Evolutionary conservation across 768 basidiomycete species (phyloP), one percentile per base, ranked within the genome.

Genomic region (Pulveroboletus sp.): DNA sequence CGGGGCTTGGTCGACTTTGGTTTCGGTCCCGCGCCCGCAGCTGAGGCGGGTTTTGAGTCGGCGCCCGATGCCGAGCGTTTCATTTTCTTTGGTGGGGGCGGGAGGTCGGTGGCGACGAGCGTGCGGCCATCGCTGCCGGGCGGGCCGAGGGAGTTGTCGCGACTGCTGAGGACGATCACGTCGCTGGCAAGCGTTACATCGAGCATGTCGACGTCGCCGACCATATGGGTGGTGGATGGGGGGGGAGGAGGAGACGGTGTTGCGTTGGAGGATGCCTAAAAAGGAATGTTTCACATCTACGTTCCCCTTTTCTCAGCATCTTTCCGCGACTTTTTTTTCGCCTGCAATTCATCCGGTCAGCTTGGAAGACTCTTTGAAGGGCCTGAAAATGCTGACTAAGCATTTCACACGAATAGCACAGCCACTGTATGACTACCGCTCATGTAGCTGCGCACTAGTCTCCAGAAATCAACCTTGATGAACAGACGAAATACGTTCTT

Each of bases 1-100:
- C 69, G 71, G 40, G 69, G 68, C 43, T 73, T 76, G 40, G 74
- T 63, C 8, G 77, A 76, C 62, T 78, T 82, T 50, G 82, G 78
- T 60, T 83, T 82, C 23, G 72, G 66, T 49, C 64, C 64, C 49
- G 65, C 42, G 52, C 53, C 65, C 57, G 61, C 61, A 62, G 65
- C 35, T 24, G 66, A 69, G 31, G 50, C 50, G 19, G 66, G 62
- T 33, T 64, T 67, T 39, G 60, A 61, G 46, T 37, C 57, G 37
- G 56, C 43, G 33, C 36, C 53, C 10, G 65, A 59, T 32, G 60
- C 53, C 33, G 67, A 69, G 13, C 45, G 53, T 41, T 51, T 55
- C 55, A 58, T 53, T 49, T 53, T 67, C 61, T 67, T 67, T 16
- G 59, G 60, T 0, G 67, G 63, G 0, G 67, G 67, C 8, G 61